phyloP scores from a whole-genome alignment of 2,329 filamentous ascomycete species.

The Calonectria naviculata region DNA sequence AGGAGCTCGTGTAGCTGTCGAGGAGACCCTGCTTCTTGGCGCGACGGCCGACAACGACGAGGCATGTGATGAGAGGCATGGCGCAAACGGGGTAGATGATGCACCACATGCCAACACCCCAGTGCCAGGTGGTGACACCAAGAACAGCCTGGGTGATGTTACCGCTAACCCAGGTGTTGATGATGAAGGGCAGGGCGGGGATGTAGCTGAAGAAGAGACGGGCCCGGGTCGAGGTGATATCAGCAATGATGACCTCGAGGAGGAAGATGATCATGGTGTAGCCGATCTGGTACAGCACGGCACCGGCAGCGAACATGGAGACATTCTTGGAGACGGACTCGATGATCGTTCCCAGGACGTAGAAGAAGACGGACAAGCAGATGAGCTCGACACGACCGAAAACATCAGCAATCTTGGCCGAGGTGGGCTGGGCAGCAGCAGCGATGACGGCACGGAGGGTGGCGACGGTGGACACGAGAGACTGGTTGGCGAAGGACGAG shows the following conservation, averaged over 20 bases:
- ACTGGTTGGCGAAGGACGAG: constrained; percentile 61
- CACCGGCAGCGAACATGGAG: constrained; percentile 65
- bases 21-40: constrained; percentile 64
- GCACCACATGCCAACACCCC: constrained; percentile 74
- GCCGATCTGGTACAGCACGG: constrained; percentile 71
- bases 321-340: constrained; percentile 63
- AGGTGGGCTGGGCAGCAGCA: constrained; percentile 67
- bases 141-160: constrained; percentile 64
- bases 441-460: constrained; percentile 70
- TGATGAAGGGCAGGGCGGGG: constrained; percentile 68
- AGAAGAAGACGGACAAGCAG: constrained; percentile 69
- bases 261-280: constrained; percentile 71
- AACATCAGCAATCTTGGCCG: constrained; percentile 71
- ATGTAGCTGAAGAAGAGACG: constrained; percentile 75
- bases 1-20: constrained; percentile 46
- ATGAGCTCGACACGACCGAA: constrained; percentile 71
- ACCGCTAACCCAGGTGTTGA: constrained; percentile 74
- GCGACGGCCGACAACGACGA: constrained; percentile 61
- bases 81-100: constrained; percentile 71
- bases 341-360: constrained; percentile 66
- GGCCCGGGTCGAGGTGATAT: constrained; percentile 71
- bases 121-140: constrained; percentile 63
- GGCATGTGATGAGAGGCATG: constrained; percentile 64
- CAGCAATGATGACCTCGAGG: constrained; percentile 72
- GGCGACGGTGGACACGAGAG: constrained; percentile 67